A percentile compares a stretch with the other conserved stretches of the same genome.
Conservation (phyloP, 345 rosid species). For the Citrus unshiu region DNA sequence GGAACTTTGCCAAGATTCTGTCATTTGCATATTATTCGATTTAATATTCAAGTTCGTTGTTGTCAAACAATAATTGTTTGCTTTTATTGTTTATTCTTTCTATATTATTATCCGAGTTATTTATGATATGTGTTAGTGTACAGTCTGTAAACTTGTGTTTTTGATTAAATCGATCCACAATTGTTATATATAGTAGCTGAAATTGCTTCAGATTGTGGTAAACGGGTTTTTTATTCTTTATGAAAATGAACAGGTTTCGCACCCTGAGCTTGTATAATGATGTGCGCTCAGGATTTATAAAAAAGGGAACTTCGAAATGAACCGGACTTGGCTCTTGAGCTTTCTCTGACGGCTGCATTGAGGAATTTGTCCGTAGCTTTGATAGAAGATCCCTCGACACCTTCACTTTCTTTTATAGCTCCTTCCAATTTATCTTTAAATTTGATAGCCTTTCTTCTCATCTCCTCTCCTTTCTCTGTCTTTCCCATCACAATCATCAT, state of each 20-base stretch:
- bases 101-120: not conserved
- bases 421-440: conserved; percentile 7
- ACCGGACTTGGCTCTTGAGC: no score
- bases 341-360: not conserved
- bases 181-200: not conserved
- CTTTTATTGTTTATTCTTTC: not conserved
- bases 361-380: conserved; percentile 14
- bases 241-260: no score
- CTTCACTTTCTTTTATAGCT: conserved; percentile 10
- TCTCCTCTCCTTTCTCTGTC: not conserved
- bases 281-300: no score
- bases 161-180: no score
- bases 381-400: conserved; percentile 13
- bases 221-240: no score
- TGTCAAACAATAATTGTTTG: not conserved
- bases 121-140: not conserved
- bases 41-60: not conserved
- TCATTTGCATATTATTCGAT: not conserved
- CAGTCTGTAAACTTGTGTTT: not conserved
- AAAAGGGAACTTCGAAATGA: no score
- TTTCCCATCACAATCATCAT: not conserved
- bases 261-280: no score
- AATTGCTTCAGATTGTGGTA: not conserved
- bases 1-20: not conserved
- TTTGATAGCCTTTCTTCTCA: conserved; percentile 8